Conservation (phyloP, 2,329 filamentous ascomycete species). For the Colletotrichum liaoningense region DNA sequence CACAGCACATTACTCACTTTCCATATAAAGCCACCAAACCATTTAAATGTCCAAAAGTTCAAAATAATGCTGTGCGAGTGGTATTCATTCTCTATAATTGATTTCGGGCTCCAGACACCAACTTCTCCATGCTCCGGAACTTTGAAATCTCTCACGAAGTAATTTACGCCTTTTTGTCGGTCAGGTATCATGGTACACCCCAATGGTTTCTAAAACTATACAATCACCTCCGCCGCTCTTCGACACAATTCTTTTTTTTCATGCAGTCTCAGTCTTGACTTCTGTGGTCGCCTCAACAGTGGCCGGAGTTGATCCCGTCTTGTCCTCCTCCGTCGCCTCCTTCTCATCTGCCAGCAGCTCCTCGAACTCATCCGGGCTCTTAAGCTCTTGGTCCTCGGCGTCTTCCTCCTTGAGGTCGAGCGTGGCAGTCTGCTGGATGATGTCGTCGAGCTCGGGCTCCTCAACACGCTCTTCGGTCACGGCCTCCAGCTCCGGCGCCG, state of each 20-base stretch:
- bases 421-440: slow-evolving; percentile 8
- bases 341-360: slow-evolving; percentile 23
- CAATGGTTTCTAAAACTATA: slow-evolving; percentile 33
- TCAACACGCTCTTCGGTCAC: slow-evolving; percentile 11
- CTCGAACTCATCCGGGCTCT: slow-evolving; percentile 34
- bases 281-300: not conserved
- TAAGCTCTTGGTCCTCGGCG: slow-evolving; percentile 22
- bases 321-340: slow-evolving; percentile 5
- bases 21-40: not conserved
- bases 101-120: slow-evolving; percentile 25
- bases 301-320: not conserved
- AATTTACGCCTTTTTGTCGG: slow-evolving; percentile 35
- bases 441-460: slow-evolving; percentile 11
- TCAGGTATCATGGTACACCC: slow-evolving; percentile 36
- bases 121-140: slow-evolving; percentile 26
- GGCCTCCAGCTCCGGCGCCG: slow-evolving; percentile 1
- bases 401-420: slow-evolving; percentile 23
- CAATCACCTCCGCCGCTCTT: slow-evolving; percentile 10
- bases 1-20: too few relatives aligned
- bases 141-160: slow-evolving; percentile 30
- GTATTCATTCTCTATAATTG: slow-evolving; percentile 35
- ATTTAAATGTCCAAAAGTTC: not conserved
- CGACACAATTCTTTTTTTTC: not conserved
- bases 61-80: not conserved
- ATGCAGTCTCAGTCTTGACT: slow-evolving; percentile 21